Evolutionary conservation across 1,284 basidiomycete species (phyloP).

Genomic region (Apiotrichum montevideense): DNA sequence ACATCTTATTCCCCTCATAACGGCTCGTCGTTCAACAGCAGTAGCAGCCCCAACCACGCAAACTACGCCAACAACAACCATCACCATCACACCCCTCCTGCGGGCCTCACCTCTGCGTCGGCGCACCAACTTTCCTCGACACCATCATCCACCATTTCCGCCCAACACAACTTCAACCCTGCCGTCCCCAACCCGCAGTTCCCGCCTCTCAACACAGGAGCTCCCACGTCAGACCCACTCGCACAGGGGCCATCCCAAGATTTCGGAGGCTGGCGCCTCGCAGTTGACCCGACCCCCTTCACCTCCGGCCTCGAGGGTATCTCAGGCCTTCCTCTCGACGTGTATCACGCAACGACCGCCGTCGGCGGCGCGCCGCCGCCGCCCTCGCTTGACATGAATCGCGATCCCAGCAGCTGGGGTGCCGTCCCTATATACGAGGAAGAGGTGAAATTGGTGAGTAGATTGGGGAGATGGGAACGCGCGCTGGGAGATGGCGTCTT

Average conservation of each 20-base stretch:
- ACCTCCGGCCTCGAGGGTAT: conserved; percentile 15
- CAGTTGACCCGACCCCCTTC: conserved; percentile 14
- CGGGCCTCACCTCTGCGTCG: background rate
- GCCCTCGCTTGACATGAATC: background rate
- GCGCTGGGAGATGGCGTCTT: no score
- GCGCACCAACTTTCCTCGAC: background rate
- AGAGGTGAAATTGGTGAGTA: conserved; percentile 6
- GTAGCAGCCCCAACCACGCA: background rate
- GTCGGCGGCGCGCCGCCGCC: background rate
- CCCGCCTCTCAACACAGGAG: background rate
- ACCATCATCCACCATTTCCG: background rate
- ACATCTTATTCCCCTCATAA: background rate
- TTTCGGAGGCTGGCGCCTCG: conserved; percentile 6
- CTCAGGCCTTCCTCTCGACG: conserved; percentile 8
- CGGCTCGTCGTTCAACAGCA: background rate
- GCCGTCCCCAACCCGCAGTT: no score
- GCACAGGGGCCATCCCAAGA: background rate
- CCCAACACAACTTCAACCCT: background rate
- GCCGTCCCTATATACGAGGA: background rate
- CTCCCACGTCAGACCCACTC: background rate
- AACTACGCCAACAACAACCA: background rate
- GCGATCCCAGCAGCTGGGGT: background rate
- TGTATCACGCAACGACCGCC: conserved; percentile 8
- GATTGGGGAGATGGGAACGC: no score
- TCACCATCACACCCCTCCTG: background rate